Evolutionary conservation across 2,329 filamentous ascomycete genomes (phyloP).

Genomic region (Tympanopsis confertula): DNA sequence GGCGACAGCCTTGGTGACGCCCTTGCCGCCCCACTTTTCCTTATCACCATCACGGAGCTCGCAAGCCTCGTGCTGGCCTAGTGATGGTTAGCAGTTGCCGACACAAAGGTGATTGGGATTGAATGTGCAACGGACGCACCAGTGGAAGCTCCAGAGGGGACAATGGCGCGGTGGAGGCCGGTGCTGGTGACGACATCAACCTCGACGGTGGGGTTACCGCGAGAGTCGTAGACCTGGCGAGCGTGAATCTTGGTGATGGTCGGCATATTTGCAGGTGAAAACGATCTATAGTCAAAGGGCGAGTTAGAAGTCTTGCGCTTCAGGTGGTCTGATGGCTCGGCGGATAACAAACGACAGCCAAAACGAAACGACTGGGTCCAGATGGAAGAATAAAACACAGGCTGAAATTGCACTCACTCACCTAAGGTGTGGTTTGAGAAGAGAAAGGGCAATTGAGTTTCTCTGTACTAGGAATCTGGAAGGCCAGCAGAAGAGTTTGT

Average conservation of each 20-base stretch:
- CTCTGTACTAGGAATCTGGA: too few species aligned
- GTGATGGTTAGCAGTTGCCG: conserved; percentile 3
- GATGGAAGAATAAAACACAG: too few species aligned
- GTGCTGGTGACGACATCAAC: conserved; percentile 94
- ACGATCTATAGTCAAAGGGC: too few species aligned
- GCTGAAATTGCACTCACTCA: too few species aligned
- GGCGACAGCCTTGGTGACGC: conserved; percentile 73
- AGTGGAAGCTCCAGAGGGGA: conserved; percentile 91
- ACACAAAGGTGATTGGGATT: not conserved
- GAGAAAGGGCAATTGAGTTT: too few species aligned
- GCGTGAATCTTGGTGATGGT: conserved; percentile 81
- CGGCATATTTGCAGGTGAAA: too few species aligned
- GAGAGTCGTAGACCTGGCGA: conserved; percentile 96
- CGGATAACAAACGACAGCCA: too few species aligned
- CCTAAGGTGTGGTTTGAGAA: too few species aligned
- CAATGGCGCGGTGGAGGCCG: conserved; percentile 92
- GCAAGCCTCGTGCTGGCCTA: conserved; percentile 82
- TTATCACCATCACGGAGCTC: conserved; percentile 88
- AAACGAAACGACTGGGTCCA: too few species aligned
- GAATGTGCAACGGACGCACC: conserved; percentile 41
- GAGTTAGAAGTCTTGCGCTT: too few species aligned
- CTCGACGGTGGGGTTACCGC: conserved; percentile 95
- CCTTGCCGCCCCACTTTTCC: conserved; percentile 76
- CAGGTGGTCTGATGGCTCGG: too few species aligned
- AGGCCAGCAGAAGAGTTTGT: too few species aligned